A percentile compares a stretch with the other conserved stretches of the same genome.
Evolutionary conservation across 768 basidiomycete species (phyloP).

Genomic region (Leccinum sublutescens): DNA sequence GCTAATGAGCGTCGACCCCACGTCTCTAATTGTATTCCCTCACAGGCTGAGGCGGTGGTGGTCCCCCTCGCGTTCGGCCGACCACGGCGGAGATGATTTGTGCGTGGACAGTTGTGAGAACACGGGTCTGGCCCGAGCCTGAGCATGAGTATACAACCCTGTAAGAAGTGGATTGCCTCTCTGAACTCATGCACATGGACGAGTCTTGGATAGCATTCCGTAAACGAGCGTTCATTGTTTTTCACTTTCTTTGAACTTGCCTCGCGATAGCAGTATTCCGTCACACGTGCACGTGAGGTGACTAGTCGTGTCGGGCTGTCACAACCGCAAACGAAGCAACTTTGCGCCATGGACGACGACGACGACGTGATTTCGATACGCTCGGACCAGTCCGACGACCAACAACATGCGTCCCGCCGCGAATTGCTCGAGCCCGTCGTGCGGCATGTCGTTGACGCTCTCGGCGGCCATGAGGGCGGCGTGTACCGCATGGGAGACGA

Average conservation of each 20-base stretch:
- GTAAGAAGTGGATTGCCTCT: background rate
- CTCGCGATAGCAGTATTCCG: background rate
- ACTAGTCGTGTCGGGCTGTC: slow-evolving; percentile 25
- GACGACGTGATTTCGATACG: slow-evolving; percentile 37
- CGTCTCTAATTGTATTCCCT: slow-evolving; percentile 3
- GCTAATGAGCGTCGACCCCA: background rate
- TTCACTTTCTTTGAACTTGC: background rate
- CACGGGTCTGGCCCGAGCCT: background rate
- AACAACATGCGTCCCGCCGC: slow-evolving; percentile 41
- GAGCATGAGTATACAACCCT: slow-evolving; percentile 6
- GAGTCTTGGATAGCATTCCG: background rate
- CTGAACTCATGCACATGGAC: background rate
- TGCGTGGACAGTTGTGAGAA: slow-evolving; percentile 12
- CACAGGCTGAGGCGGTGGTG: background rate
- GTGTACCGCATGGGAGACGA: slow-evolving; percentile 79
- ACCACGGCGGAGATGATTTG: slow-evolving; percentile 16
- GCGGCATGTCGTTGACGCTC: slow-evolving; percentile 71
- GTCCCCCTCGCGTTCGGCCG: background rate
- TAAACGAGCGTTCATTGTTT: background rate
- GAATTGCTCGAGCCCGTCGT: slow-evolving; percentile 66
- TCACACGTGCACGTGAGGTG: slow-evolving; percentile 28
- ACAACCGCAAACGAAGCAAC: slow-evolving; percentile 1
- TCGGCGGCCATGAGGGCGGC: slow-evolving; percentile 70
- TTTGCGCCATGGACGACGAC: slow-evolving; percentile 25
- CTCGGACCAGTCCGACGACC: slow-evolving; percentile 27